Percentiles rank a stretch among this genome's conserved stretches.
These are phyloP conservation scores for Globisporangium ultimum DNA, from an alignment of 352 stramenopile genomes.

Conservation along the genomic window DNA sequence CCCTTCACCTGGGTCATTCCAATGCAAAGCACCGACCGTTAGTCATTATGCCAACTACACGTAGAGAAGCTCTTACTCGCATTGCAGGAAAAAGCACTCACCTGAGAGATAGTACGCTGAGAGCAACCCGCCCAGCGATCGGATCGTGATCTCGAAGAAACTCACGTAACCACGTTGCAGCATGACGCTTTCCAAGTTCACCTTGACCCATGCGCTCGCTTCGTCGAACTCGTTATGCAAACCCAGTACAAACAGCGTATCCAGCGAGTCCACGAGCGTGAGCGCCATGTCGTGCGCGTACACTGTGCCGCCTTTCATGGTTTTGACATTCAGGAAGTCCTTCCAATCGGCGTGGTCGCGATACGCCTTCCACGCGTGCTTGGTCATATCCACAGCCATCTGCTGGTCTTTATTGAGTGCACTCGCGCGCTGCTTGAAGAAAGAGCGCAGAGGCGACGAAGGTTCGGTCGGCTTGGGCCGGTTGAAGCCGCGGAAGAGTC, in stretches of 20 bases:
- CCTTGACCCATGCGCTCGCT: slow-evolving; percentile 48
- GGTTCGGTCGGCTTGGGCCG: too few species aligned
- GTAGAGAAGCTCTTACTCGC: too few species aligned
- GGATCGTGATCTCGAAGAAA: slow-evolving; percentile 63
- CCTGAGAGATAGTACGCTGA: slow-evolving; percentile 53
- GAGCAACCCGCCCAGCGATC: slow-evolving; percentile 51
- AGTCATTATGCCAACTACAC: neutral
- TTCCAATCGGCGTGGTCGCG: slow-evolving; percentile 29
- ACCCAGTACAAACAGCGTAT: slow-evolving; percentile 66
- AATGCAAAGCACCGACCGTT: neutral
- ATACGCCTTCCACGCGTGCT: slow-evolving; percentile 54
- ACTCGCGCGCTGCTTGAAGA: slow-evolving; percentile 19
- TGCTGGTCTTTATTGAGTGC: slow-evolving; percentile 37
- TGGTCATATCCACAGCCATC: slow-evolving; percentile 48
- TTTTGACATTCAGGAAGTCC: slow-evolving; percentile 35
- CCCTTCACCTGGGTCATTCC: slow-evolving; percentile 18
- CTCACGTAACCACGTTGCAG: slow-evolving; percentile 35
- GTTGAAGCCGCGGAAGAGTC: too few species aligned
- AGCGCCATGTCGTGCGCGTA: slow-evolving; percentile 64
- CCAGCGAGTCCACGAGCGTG: slow-evolving; percentile 58
- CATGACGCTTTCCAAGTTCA: slow-evolving; percentile 34
- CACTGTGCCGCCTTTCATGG: slow-evolving; percentile 17
- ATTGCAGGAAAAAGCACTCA: slow-evolving; percentile 1
- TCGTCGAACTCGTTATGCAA: slow-evolving; percentile 62
- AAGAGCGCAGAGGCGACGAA: slow-evolving; percentile 8